Base-by-base conservation (phyloP, 148 eudicot species). In the Simmondsia chinensis region DNA sequence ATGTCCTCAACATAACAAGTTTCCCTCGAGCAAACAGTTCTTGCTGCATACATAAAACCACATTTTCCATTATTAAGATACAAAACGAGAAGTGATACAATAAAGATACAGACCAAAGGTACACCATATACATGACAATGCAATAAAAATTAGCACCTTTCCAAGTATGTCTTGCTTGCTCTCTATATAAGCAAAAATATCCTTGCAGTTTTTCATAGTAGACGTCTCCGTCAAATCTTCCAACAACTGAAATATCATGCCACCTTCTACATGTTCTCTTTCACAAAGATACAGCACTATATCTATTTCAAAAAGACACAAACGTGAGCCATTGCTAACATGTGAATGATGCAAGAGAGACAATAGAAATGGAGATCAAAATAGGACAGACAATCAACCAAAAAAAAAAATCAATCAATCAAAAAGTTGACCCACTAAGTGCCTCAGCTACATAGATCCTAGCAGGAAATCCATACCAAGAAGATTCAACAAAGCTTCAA, bases 201-300 rank as follows among this genome's bases (percentile, higher is more conserved):
- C 96, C 71, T 91, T 66, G 60, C 99, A 91, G 55, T 91, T 86
- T 66, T 75, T 79, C 96, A 91, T 87, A 42, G 99, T 91, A 45
- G 99, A 91, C 99, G 86, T 91, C 68, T 91, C 99, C 12, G 99
- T 91, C 67, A 91, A 60, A 71, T 91, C 96, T 69, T 91, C 99
- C 64, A 91, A 62, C 51, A 91, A 75, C 74, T 86, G 96, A 64
- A 91, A 91, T 62, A 91, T 82, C 96, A 86, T 91, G 45, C 99
- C 99, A 55, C 86, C 94, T 66, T 91, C 99, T 54, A 91, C 69
- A 54, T 91, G 99, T 54, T 91, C 99, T 64, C 82, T 91, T 70
- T 91, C 96, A 66, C 99, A 91, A 30, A 91, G 94, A 68, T 86
- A 91, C 38, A 91, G 65, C 40, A 91, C 95, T 63, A 91, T 86